A percentile compares a stretch with the other conserved stretches of the same genome.
Evolutionary conservation across 2,329 filamentous ascomycete species (phyloP).

Genomic region (Fusarium phyllophilum): DNA sequence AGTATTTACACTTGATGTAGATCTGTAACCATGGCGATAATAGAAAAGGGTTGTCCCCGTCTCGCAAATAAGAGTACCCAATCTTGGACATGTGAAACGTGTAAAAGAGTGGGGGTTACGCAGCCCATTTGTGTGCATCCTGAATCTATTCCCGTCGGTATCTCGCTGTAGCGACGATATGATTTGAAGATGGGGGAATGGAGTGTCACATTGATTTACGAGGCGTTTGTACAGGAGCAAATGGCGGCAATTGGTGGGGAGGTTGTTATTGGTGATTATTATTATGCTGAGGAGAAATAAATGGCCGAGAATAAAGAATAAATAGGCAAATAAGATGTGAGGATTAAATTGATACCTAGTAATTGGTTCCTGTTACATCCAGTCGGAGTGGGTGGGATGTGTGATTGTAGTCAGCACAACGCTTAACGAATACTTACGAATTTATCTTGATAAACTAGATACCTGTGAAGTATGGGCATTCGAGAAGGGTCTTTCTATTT

Average conservation of each 20-base stretch:
- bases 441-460: neutral
- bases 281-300: constrained; percentile 7
- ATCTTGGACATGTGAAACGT: constrained; percentile 32
- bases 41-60: neutral
- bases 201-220: constrained; percentile 34
- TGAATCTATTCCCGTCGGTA: constrained; percentile 28
- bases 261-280: neutral
- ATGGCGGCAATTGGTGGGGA: constrained; percentile 8
- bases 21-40: constrained; percentile 21
- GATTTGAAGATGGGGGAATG: constrained; percentile 27
- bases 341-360: neutral
- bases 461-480: neutral
- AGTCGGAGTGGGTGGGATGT: neutral
- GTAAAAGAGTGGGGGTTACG: constrained; percentile 19
- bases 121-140: constrained; percentile 13
- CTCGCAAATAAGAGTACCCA: constrained; percentile 10
- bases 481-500: neutral
- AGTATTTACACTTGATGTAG: neutral
- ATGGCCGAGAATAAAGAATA: constrained; percentile 3
- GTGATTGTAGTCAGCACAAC: neutral
- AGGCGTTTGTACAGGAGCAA: constrained; percentile 18
- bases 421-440: neutral
- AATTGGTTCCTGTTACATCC: neutral
- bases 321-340: neutral
- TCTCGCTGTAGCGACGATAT: constrained; percentile 30